phyloP scores from a whole-genome alignment of 805 yeast genomes.

The Scheffersomyces stipitis region DNA sequence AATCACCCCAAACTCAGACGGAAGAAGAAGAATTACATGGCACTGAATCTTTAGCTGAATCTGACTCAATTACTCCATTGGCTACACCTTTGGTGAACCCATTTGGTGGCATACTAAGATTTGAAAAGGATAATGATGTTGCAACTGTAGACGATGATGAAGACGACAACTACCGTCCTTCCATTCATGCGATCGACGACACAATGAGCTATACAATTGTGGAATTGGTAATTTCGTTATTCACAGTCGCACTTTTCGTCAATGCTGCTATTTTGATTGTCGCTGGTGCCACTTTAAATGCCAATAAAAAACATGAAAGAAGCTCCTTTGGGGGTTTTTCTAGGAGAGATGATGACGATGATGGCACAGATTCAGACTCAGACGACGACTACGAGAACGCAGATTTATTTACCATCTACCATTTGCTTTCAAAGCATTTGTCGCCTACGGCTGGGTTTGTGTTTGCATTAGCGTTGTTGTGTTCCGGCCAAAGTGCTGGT shows the following conservation, averaged over 20 bases:
- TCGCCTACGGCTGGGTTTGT: conserved; percentile 86
- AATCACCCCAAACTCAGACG: neutral
- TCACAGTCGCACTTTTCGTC: conserved; percentile 89
- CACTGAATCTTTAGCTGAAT: neutral
- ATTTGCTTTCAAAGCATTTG: conserved; percentile 63
- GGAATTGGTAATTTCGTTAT: conserved; percentile 77
- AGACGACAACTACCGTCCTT: conserved; percentile 59
- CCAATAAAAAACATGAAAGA: conserved; percentile 2
- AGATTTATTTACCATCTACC: conserved; percentile 78
- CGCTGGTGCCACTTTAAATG: conserved; percentile 82
- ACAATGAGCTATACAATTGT: conserved; percentile 79
- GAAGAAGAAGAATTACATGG: neutral
- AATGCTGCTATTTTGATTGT: conserved; percentile 88
- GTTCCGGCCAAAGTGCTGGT: conserved; percentile 94
- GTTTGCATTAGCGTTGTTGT: conserved; percentile 84
- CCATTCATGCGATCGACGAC: conserved; percentile 75
- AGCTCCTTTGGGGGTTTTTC: neutral
- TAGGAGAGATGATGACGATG: conserved; percentile 5
- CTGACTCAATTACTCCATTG: conserved; percentile 5
- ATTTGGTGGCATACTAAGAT: conserved; percentile 1
- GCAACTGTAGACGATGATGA: conserved; percentile 27
- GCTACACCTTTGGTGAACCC: conserved; percentile 10
- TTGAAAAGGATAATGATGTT: conserved; percentile 6
- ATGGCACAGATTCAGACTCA: conserved; percentile 11
- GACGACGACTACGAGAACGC: conserved; percentile 55